Percentiles rank a stretch among this genome's conserved stretches.
Evolutionary conservation across 768 basidiomycete species (phyloP).

Genomic region (Cantharellus anzutake): DNA sequence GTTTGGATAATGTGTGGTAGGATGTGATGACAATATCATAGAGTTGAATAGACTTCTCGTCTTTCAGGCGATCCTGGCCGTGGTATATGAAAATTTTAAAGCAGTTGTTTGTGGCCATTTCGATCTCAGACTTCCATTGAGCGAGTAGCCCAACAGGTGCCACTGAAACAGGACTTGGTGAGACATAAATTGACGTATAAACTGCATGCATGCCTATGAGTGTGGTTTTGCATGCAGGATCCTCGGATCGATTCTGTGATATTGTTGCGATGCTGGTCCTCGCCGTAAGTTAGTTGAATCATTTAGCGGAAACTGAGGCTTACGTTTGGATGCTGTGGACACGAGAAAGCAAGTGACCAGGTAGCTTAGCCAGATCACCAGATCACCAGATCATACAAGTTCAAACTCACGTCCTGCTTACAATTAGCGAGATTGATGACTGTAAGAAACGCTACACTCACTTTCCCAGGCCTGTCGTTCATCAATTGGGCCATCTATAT

Average conservation of each 20-base stretch:
- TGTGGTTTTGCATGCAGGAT: constrained; percentile 15
- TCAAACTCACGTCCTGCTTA: constrained; percentile 4
- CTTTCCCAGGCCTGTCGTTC: constrained; percentile 7
- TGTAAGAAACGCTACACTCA: neutral
- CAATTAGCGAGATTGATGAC: neutral
- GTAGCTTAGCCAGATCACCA: too few species aligned
- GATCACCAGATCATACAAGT: neutral
- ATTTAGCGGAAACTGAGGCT: neutral
- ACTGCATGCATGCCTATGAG: constrained; percentile 16
- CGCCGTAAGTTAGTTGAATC: constrained; percentile 4
- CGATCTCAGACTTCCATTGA: constrained; percentile 15
- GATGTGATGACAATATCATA: constrained; percentile 48
- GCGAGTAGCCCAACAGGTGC: constrained; percentile 15
- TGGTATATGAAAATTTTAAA: constrained; percentile 16
- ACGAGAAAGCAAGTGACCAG: neutral
- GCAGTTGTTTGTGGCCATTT: constrained; percentile 11
- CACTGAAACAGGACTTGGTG: neutral
- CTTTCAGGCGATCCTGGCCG: constrained; percentile 9
- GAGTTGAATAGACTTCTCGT: constrained; percentile 31
- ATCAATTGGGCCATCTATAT: neutral
- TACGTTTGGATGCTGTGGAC: neutral
- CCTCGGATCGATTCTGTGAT: constrained; percentile 12
- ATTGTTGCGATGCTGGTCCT: constrained; percentile 17
- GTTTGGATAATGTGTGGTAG: constrained; percentile 18
- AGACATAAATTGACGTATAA: neutral